Percentiles rank a stretch among this genome's conserved stretches.
Evolutionary conservation across 768 basidiomycete species (phyloP).

Genomic region (Russula griseocarnosa): DNA sequence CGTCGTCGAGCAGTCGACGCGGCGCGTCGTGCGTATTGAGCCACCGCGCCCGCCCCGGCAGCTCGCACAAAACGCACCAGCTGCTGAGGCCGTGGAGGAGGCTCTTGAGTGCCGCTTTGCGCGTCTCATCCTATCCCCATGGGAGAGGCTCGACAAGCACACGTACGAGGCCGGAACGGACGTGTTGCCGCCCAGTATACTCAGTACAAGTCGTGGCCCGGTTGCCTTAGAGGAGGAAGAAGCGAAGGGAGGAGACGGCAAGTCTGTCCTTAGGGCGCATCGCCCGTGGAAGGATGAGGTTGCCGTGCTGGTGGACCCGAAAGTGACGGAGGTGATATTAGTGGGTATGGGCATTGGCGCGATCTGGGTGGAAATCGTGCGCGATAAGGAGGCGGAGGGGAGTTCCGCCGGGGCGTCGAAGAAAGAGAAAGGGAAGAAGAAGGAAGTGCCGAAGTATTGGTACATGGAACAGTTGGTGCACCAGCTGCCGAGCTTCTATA

Average conservation of each 20-base stretch:
- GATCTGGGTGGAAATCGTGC: slow-evolving; percentile 65
- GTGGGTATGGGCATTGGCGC: slow-evolving; percentile 60
- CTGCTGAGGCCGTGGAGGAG: slow-evolving; percentile 41
- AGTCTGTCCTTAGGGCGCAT: slow-evolving; percentile 34
- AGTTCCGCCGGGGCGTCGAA: slow-evolving; percentile 24
- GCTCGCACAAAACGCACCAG: slow-evolving; percentile 18
- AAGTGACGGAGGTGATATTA: slow-evolving; percentile 36
- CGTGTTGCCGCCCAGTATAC: slow-evolving; percentile 38
- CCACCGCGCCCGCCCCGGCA: slow-evolving; percentile 36
- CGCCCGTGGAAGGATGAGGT: slow-evolving; percentile 57
- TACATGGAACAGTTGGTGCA: slow-evolving; percentile 55
- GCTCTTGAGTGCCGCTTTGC: slow-evolving; percentile 47
- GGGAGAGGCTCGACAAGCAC: slow-evolving; percentile 41
- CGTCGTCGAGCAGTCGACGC: slow-evolving; percentile 60
- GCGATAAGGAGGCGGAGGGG: slow-evolving; percentile 27
- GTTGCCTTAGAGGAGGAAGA: slow-evolving; percentile 32
- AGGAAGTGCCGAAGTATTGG: slow-evolving; percentile 44
- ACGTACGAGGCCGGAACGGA: slow-evolving; percentile 35
- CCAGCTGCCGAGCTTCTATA: slow-evolving; percentile 53
- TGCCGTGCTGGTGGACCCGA: slow-evolving; percentile 50
- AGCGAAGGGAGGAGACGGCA: not conserved
- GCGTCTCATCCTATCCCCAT: slow-evolving; percentile 52
- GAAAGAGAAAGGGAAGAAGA: slow-evolving; percentile 30
- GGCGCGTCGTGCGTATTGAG: slow-evolving; percentile 49
- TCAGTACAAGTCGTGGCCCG: slow-evolving; percentile 38